phyloP scores from a whole-genome alignment of 2,329 filamentous ascomycete species.

The Sclerotinia spermophila region DNA sequence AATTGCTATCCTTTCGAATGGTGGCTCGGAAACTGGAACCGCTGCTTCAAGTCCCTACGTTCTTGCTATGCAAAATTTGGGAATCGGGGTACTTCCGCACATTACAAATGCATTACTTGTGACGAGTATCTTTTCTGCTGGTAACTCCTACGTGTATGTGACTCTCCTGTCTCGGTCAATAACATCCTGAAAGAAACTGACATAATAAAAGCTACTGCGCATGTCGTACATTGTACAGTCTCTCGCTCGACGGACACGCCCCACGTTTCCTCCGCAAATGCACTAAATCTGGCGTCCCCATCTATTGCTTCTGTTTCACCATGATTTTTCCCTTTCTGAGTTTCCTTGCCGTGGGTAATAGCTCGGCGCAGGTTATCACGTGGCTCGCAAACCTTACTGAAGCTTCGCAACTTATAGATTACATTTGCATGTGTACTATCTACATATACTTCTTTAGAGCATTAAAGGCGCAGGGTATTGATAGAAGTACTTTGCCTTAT shows the following conservation, averaged over 20 bases:
- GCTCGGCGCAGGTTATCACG: conserved; percentile 39
- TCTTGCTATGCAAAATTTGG: conserved; percentile 61
- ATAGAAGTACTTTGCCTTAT: conserved; percentile 63
- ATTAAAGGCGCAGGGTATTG: conserved; percentile 62
- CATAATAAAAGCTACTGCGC: conserved; percentile 50
- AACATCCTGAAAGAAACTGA: neutral
- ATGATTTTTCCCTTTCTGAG: conserved; percentile 66
- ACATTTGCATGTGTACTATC: conserved; percentile 62
- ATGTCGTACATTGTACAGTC: conserved; percentile 65
- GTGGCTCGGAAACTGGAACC: conserved; percentile 47
- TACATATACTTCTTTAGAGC: conserved; percentile 70
- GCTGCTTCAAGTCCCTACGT: conserved; percentile 44
- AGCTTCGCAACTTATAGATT: conserved; percentile 71
- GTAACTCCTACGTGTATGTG: conserved; percentile 51
- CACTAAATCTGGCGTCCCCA: conserved; percentile 53
- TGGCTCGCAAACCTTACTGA: conserved; percentile 55
- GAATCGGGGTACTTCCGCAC: conserved; percentile 61
- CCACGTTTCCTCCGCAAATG: conserved; percentile 59
- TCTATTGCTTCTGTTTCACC: conserved; percentile 62
- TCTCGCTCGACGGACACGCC: conserved; percentile 64
- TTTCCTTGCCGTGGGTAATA: conserved; percentile 63
- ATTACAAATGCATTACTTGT: conserved; percentile 63
- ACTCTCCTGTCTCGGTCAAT: neutral
- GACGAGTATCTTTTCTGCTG: conserved; percentile 61
- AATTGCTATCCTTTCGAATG: conserved; percentile 33